phyloP scores from a whole-genome alignment of 176 grass and related monocot species.

The Zea luxurians region DNA sequence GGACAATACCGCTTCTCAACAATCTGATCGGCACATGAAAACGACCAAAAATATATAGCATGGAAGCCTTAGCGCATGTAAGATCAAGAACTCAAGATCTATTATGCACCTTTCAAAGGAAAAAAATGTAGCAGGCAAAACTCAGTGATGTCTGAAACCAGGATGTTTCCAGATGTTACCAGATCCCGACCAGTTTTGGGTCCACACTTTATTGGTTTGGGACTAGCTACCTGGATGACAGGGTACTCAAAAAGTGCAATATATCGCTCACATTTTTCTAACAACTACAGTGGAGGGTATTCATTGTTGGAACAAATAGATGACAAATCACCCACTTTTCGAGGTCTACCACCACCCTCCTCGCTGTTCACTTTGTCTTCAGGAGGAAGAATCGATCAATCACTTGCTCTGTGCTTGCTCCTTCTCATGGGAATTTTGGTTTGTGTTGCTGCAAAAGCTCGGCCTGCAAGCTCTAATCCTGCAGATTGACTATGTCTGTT shows the following conservation, averaged over 20 bases:
- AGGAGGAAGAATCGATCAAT: no score
- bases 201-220: slow-evolving; percentile 26
- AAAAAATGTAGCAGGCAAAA: neutral
- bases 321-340: neutral
- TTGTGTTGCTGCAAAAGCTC: no score
- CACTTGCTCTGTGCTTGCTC: no score
- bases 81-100: slow-evolving; percentile 12
- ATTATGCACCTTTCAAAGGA: neutral
- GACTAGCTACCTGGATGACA: neutral
- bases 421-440: no score
- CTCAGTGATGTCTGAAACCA: neutral
- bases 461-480: no score
- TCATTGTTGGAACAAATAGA: neutral
- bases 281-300: neutral
- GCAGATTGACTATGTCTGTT: no score
- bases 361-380: no score
- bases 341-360: no score
- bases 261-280: neutral
- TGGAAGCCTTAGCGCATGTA: slow-evolving; percentile 21
- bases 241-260: slow-evolving; percentile 17
- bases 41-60: neutral
- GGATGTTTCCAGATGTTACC: slow-evolving; percentile 17
- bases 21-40: slow-evolving; percentile 27
- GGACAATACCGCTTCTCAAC: no score
- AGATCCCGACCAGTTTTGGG: slow-evolving; percentile 1